These are phyloP conservation scores for Zea luxurians DNA, from an alignment of 176 grass and related monocot species.

Conservation along the genomic window DNA sequence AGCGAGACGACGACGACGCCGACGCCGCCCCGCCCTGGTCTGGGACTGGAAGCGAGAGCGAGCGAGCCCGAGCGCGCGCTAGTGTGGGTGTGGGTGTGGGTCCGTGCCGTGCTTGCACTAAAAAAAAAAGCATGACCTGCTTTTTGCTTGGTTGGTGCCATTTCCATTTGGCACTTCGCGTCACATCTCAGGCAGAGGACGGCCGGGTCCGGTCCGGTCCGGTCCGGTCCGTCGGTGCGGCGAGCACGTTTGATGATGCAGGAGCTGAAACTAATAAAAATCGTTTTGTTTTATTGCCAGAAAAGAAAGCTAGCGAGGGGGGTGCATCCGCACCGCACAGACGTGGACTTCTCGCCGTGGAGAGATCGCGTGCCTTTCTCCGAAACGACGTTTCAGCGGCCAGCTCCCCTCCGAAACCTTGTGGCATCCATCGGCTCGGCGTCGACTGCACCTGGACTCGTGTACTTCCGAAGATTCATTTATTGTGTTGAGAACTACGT, in stretches of 20 bases:
- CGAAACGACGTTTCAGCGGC: constrained; percentile 7
- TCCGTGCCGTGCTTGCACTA: not conserved
- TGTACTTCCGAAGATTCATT: not conserved
- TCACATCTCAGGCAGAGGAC: not conserved
- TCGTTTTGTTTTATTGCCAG: not conserved
- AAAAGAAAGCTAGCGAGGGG: not conserved
- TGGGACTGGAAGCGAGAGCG: not conserved
- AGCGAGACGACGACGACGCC: not conserved
- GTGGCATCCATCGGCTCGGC: too few relatives aligned
- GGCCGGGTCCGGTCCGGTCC: not conserved
- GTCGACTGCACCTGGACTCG: not conserved
- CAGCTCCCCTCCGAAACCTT: not conserved
- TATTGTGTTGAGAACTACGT: too few relatives aligned
- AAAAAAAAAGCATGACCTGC: not conserved
- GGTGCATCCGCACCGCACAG: not conserved
- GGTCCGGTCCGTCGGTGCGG: not conserved
- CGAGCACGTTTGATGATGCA: not conserved
- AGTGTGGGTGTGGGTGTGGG: not conserved
- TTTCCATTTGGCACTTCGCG: not conserved
- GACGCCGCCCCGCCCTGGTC: not conserved
- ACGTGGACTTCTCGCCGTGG: not conserved
- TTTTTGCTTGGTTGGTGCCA: not conserved
- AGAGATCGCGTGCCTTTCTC: not conserved
- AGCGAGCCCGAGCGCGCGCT: not conserved
- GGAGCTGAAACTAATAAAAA: not conserved